Base-by-base conservation (phyloP, 208 protist genomes). In the Chromosphaera perkinsii region DNA sequence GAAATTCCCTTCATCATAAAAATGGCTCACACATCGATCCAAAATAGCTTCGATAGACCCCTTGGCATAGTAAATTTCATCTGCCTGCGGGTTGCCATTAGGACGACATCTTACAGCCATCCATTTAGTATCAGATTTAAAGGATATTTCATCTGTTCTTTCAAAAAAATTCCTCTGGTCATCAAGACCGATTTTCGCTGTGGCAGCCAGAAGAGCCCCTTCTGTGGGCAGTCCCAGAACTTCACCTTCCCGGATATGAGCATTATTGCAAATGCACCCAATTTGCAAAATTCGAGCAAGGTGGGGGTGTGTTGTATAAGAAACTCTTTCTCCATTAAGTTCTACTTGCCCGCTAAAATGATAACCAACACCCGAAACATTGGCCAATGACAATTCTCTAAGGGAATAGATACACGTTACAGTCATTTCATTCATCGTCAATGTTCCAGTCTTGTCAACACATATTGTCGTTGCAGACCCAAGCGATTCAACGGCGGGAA, bases 191-290 rank as follows among this genome's bases (percentile, higher is more conserved):
- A 64, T 54, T 54, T 80, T 76, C 2, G 35, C 12, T 1, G 63
- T 66, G n/a, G 57, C 57, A 10, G 31, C 47, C 1, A 80, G 31
- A 0, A 80, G 47, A 3, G 75, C 75, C 5, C 42, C 75, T 40
- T 80, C 76, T 4, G 76, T 80, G 9, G 76, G 60, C 47, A 74
- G 66, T 3, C 76, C 76, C 1, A 80, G 12, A 0, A 76, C 24
- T 3, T 68, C 29, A 2, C 48, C 22, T 14, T 20, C 48, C n/a
- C 37, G n/a, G 0, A 76, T 1, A 5, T 58, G 33, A 10, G 69
- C 61, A 48, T 80, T 76, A 33, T 76, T 77, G 43, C 76, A 80
- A 3, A 76, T 3, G 12, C 36, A 47, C 22, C 69, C 67, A 24
- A 59, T 56, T 29, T 59, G 29, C 7, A 59, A 9, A 32, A 59